Base-by-base conservation (phyloP, 129 eudicot species). In the Arctium minus region DNA sequence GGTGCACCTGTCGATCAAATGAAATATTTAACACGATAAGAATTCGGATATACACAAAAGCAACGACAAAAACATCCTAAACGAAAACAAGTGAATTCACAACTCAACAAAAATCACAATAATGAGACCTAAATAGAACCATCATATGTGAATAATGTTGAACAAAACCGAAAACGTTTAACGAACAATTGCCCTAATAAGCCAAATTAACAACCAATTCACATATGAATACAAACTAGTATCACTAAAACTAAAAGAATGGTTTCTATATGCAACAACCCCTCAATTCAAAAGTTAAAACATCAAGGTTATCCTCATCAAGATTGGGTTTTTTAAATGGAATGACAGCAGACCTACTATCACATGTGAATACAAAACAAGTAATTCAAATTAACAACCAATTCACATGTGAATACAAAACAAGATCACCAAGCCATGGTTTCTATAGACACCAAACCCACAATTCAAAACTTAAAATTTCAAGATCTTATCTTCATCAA, bases 1-100 rank as follows among this genome's bases (percentile, higher is more conserved):
- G 89, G 81, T 7, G 88, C 86, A 17, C 98, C 98, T 94, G 92
- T 40, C 71, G 71, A 72, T 1, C 31, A 65, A 22, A 73, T 42
- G 40, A 68, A 36, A 5, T 6, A 1, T n/a, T 60, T 60, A 17
- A 60, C 29, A 60, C 15, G 29, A 60, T 60, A 60, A 22, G 29
- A 27, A 67, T 9, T 27, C 4, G 35, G 35, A 2, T 64, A 39
- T n/a, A 32, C 44, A 39, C 30, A 78, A 12, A 6, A 72, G 32
- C 36, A 8, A 38, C 40, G 33, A 29, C 17, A 9, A 73, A 53
- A 81, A 62, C 77, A 73, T 37, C 5, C 13, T 9, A 73, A n/a
- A 37, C 9, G 60, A n/a, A 17, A 37, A 73, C 76, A 37, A 37
- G 15, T 7, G 10, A 18, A 33, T 33, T 72, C 13, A 22, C 5